Base-by-base conservation (phyloP, 108 stramenopile genomes). In the Bacterosira constricta region DNA sequence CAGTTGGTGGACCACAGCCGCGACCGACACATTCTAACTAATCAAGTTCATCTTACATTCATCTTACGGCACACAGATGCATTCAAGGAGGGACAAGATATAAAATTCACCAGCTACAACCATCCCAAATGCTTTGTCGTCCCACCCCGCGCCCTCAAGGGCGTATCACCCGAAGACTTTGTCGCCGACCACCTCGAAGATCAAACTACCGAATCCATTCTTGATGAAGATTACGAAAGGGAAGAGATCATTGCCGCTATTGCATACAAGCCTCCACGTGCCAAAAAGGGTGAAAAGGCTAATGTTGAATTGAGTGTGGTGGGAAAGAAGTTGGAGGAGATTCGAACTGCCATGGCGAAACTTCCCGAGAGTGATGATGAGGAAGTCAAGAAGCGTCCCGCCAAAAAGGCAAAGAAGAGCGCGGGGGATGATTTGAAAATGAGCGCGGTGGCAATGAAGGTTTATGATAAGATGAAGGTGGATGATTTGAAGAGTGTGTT, bases 401-500 rank as follows among this genome's bases (percentile, higher is more conserved):
- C 77, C 2, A 86, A 84, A 41, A 84, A 82, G 66, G 65, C 59
- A n/a, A 87, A 82, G 62, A 73, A 31, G 46, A 27, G 21, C 18
- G 46, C 25, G 25, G 6, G 29, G 3, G 66, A 62, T 35, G 50
- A 54, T 18, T 30, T 80, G 30, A 37, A 52, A 23, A 45, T 30
- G 41, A 55, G 64, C 45, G 84, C 59, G 13, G 51, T 57, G 49
- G 83, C 55, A 64, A 79, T 63, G 45, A 65, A 18, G 34, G 66
- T 70, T 32, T 84, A 87, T 62, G 47, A 73, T 1, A 77, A 77
- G n/a, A 70, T 54, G 50, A 90, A 80, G 36, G 58, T 37, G 25
- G 86, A 77, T 15, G 85, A 83, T 32, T 76, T 94, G 39, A 86
- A 94, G 57, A 88, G 90, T 64, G 29, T 85, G 15, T 59, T 94